Base-by-base conservation (phyloP, 768 basidiomycete genomes). In the Rhodotorula taiwanensis region DNA sequence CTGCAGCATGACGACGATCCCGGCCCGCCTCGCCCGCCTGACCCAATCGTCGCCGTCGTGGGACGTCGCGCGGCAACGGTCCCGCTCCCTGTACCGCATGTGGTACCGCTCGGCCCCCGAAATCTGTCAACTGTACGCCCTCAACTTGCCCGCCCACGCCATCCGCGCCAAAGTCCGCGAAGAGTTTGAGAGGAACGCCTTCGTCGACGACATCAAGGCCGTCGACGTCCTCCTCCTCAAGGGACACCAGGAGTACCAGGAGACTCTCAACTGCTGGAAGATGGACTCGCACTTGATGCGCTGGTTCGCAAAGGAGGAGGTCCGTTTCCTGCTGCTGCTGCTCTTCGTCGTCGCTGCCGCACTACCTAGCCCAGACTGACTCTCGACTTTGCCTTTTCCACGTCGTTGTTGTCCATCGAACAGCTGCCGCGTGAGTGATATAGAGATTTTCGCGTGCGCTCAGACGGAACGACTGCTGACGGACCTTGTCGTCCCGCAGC, bases 41-140 rank as follows among this genome's bases (percentile, higher is more conserved):
- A 81, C 87, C 6, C 79, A 80, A 42, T 76, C 81, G n/a, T 89
- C 88, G 0, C 73, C 58, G 0, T 72, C 75, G 13, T 72, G 74
- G 64, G 76, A 78, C n/a, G 83, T 87, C 52, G 84, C 88, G 10
- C 83, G 86, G 34, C 77, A 77, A 27, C 81, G 88, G 39, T 84
- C 83, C 15, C 77, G 91, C 25, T 80, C 86, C 50, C 81, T 95
- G 18, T 99, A 98, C 79, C 81, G 93, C 62, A 86, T 84, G 75
- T 99, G 94, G 94, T 87, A 92, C 74, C 86, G 95, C 66, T 81
- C 85, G 50, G 71, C 98, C 87, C 94, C 94, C 11, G 89, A 93
- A 76, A 86, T 98, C 71, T 82, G 86, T 67, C 68, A 82, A 23
- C 77, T 93, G 51, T 73, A 97, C 77, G 84, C 86, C 1, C 80